Base-by-base conservation (phyloP, 345 rosid genomes). In the Turritis glabra region DNA sequence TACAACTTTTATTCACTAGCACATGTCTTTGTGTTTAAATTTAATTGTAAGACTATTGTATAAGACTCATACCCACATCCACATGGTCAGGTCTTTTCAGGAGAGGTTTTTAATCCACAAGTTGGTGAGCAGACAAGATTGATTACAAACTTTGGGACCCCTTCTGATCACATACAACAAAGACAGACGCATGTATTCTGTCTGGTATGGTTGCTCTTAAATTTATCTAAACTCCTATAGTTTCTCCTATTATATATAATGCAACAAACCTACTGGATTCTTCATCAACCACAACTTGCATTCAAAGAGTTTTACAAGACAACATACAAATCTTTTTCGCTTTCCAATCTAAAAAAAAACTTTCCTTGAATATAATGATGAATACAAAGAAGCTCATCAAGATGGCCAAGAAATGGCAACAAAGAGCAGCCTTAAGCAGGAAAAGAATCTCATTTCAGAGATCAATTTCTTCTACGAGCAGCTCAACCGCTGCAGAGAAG, bases 341-440 rank as follows among this genome's bases (percentile, higher is more conserved):
- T 32, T 46, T 60, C 22, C 51, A 3, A 46, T 46, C 51, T 38
- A 7, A 13, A 35, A n/a, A n/a, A n/a, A n/a, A n/a, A n/a, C n/a
- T n/a, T n/a, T 14, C 19, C 27, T 61, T 14, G 5, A 54, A 56
- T 18, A 22, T 0, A 8, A 71, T 58, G 77, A 57, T 57, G n/a
- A 67, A 30, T 52, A 7, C 72, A 54, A 77, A 35, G 72, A 77
- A 77, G 12, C 55, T 77, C 2, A 41, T 76, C 11, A 76, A 63
- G 59, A 53, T 70, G 71, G 75, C 75, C 44, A 76, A 23, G 69
- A 78, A 78, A 54, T 78, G 81, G 81, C 81, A 52, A 73, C 73
- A 64, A 2, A 59, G 47, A 67, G 81, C 74, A 30, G 74, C 74
- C 26, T 3, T 72, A 0, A 13, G 1, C 21, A 78, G 81, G 44